A percentile compares a stretch with the other conserved stretches of the same genome.
These are phyloP conservation scores for Suhomyces pyralidae DNA, from an alignment of 805 yeast genomes.

Conservation along the genomic window DNA sequence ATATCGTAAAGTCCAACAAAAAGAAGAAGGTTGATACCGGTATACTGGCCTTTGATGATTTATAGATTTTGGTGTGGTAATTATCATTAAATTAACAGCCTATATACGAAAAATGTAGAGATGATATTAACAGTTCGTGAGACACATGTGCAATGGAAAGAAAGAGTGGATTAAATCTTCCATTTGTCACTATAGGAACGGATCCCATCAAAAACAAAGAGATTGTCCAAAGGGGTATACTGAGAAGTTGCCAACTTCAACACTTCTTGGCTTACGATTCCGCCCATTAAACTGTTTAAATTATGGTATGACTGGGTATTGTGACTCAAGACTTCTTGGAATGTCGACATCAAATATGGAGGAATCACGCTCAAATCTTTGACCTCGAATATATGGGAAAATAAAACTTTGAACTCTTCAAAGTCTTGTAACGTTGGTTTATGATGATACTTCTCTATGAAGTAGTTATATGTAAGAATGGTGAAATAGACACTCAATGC, in stretches of 20 bases:
- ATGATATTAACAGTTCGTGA: neutral
- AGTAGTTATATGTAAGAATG: constrained; percentile 34
- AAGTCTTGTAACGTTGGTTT: constrained; percentile 21
- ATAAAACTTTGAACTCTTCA: constrained; percentile 16
- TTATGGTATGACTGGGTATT: constrained; percentile 51
- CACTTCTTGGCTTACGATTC: constrained; percentile 81
- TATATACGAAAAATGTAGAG: neutral
- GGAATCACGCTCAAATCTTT: constrained; percentile 11
- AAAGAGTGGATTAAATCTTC: constrained; percentile 20
- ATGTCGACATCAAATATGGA: constrained; percentile 13
- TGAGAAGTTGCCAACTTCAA: constrained; percentile 75
- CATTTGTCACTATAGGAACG: constrained; percentile 45
- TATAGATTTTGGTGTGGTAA: constrained; percentile 15
- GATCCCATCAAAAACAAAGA: constrained; percentile 72
- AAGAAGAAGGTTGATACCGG: constrained; percentile 44
- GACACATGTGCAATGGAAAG: neutral
- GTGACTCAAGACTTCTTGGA: constrained; percentile 35
- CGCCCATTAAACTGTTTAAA: constrained; percentile 72
- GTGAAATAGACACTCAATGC: constrained; percentile 40
- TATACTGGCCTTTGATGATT: constrained; percentile 56
- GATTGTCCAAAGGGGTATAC: constrained; percentile 72
- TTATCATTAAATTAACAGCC: neutral
- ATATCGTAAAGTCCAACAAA: constrained; percentile 63
- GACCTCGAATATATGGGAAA: constrained; percentile 14
- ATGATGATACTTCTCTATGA: constrained; percentile 11